A percentile compares a stretch with the other conserved stretches of the same genome.
phyloP scores from a whole-genome alignment of 441 rosid species.

The Flueggea neowawraea region DNA sequence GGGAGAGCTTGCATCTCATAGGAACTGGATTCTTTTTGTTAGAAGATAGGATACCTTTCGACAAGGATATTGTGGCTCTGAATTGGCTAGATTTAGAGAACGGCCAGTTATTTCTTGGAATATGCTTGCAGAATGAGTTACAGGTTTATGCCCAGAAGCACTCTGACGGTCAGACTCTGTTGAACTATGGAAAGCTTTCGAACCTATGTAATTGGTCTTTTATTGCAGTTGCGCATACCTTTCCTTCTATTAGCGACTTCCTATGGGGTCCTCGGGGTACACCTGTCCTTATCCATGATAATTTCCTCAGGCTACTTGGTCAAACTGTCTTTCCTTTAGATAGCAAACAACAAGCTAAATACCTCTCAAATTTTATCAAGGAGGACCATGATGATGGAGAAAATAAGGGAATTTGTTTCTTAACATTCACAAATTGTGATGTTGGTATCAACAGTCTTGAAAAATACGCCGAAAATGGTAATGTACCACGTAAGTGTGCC shows the following conservation, averaged over 20 bases:
- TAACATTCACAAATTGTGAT: slow-evolving; percentile 36
- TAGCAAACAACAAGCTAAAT: slow-evolving; percentile 25
- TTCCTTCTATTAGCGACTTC: slow-evolving; percentile 51
- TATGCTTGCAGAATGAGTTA: slow-evolving; percentile 71
- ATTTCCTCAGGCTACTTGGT: slow-evolving; percentile 55
- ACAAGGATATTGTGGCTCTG: slow-evolving; percentile 49
- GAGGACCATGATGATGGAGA: slow-evolving; percentile 26
- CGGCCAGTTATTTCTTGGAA: slow-evolving; percentile 74
- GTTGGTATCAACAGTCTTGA: slow-evolving; percentile 21
- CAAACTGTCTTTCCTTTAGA: slow-evolving; percentile 54
- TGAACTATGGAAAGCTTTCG: slow-evolving; percentile 33
- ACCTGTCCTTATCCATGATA: slow-evolving; percentile 57
- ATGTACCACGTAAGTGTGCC: slow-evolving; percentile 21
- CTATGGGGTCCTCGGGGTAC: slow-evolving; percentile 70
- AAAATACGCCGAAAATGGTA: slow-evolving; percentile 19
- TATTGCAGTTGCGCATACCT: slow-evolving; percentile 59
- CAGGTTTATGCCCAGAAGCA: slow-evolving; percentile 65
- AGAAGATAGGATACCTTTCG: slow-evolving; percentile 59
- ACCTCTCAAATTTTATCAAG: slow-evolving; percentile 17
- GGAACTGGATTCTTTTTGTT: slow-evolving; percentile 68
- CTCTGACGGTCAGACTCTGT: slow-evolving; percentile 37
- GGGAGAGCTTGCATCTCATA: slow-evolving; percentile 59
- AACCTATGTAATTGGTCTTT: slow-evolving; percentile 58
- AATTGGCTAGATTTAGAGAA: slow-evolving; percentile 71
- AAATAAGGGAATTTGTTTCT: slow-evolving; percentile 24